Evolutionary conservation across 2,329 filamentous ascomycete genomes (phyloP).

Genomic region (Ilyonectria robusta): DNA sequence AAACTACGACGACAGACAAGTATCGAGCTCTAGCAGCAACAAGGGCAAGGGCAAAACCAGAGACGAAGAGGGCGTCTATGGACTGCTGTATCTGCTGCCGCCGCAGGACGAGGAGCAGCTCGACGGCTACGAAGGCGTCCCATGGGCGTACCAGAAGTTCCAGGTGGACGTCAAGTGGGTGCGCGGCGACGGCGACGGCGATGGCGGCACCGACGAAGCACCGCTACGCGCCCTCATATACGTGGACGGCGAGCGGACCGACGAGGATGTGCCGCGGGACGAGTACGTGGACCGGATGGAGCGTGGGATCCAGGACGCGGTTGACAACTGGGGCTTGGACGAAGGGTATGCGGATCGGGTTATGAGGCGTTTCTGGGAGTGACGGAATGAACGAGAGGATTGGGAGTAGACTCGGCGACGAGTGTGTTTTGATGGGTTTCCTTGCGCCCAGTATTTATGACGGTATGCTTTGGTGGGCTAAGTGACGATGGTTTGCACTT

Average conservation of each 20-base stretch:
- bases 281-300: slow-evolving; percentile 78
- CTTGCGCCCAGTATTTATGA: no score
- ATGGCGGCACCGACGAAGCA: slow-evolving; percentile 40
- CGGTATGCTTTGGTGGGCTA: no score
- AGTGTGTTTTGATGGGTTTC: background rate
- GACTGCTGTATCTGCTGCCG: slow-evolving; percentile 68
- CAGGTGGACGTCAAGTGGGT: slow-evolving; percentile 52
- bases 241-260: slow-evolving; percentile 63
- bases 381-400: slow-evolving; percentile 19
- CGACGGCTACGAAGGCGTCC: slow-evolving; percentile 74
- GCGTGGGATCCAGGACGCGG: slow-evolving; percentile 71
- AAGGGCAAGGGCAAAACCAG: slow-evolving; percentile 28
- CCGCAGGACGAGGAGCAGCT: slow-evolving; percentile 65
- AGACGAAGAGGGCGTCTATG: slow-evolving; percentile 64
- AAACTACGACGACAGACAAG: slow-evolving; percentile 13
- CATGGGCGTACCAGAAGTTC: slow-evolving; percentile 71
- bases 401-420: background rate
- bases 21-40: background rate
- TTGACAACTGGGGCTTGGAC: slow-evolving; percentile 67
- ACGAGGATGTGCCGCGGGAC: slow-evolving; percentile 58
- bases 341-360: slow-evolving; percentile 67
- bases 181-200: slow-evolving; percentile 34
- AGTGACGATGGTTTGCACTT: no score
- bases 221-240: slow-evolving; percentile 68
- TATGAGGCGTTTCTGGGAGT: slow-evolving; percentile 63